Conservation (phyloP, 176 grass and related monocot genomes). For the Hyparrhenia diplandra region DNA sequence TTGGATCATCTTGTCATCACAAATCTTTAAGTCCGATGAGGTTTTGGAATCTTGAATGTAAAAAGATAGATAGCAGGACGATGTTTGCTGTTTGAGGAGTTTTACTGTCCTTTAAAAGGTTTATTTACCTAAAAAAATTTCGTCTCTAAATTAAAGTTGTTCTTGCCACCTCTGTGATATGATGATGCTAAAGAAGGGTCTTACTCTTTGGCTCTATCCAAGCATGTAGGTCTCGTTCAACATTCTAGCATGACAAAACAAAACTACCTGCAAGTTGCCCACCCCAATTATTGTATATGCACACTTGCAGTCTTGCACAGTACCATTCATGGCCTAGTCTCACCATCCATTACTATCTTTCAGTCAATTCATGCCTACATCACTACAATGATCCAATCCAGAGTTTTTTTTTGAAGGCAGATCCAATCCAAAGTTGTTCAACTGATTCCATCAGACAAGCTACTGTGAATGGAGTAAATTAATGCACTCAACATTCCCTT, state of each 20-base stretch:
- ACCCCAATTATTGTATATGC: not conserved
- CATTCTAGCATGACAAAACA: not conserved
- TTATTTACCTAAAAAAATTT: too few relatives aligned
- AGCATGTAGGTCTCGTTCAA: not conserved
- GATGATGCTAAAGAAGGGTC: not conserved
- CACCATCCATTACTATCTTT: not conserved
- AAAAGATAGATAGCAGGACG: too few relatives aligned
- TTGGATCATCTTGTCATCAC: too few relatives aligned
- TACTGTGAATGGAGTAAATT: not conserved
- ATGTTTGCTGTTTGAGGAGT: not conserved
- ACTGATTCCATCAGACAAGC: conserved; percentile 12
- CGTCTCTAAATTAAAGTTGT: too few relatives aligned
- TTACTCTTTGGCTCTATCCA: not conserved
- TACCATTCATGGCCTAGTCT: not conserved
- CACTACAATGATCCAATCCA: not conserved
- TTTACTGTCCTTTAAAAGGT: too few relatives aligned
- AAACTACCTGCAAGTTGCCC: conserved; percentile 19
- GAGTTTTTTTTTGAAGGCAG: too few relatives aligned
- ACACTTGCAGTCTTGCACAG: too few relatives aligned
- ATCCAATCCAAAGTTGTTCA: not conserved
- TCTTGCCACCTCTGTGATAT: too few relatives aligned
- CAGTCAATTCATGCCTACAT: not conserved
- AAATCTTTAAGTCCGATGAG: too few relatives aligned
- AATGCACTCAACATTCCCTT: not conserved
- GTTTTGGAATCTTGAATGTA: too few relatives aligned